phyloP scores from a whole-genome alignment of 2,329 filamentous ascomycete genomes.

The Leptographium wingfieldii region DNA sequence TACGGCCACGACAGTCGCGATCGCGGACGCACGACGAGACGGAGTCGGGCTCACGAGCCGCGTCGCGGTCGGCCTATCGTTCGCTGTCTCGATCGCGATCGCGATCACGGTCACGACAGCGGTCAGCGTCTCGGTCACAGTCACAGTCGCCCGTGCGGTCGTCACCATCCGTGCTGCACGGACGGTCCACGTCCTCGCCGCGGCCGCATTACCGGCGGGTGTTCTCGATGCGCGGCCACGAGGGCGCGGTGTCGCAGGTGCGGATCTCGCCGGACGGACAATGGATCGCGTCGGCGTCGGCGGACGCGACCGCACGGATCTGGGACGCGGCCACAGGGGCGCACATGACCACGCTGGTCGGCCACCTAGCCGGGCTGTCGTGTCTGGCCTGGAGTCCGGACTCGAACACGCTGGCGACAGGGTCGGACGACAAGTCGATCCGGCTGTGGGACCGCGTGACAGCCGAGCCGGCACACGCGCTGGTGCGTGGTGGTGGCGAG shows the following conservation, averaged over 20 bases:
- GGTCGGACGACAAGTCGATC: conserved; percentile 93
- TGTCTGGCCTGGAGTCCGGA: conserved; percentile 93
- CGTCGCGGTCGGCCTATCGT: not conserved
- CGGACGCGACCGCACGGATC: conserved; percentile 81
- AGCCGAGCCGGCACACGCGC: conserved; percentile 25
- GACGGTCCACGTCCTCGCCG: conserved; percentile 20
- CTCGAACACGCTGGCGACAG: conserved; percentile 73
- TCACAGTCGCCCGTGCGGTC: not conserved
- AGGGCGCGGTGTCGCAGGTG: conserved; percentile 67
- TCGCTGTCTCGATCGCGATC: not conserved
- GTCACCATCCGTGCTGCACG: conserved; percentile 14
- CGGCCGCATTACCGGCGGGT: conserved; percentile 55
- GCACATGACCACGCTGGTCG: conserved; percentile 79
- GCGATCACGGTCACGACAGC: conserved; percentile 11
- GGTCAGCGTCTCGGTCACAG: conserved; percentile 12
- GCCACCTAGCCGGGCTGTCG: conserved; percentile 84
- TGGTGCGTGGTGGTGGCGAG: conserved; percentile 11
- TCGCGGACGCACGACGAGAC: not conserved
- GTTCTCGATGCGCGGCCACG: conserved; percentile 65
- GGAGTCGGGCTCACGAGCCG: not conserved
- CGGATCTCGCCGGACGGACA: conserved; percentile 83
- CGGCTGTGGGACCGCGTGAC: conserved; percentile 74
- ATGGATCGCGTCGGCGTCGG: conserved; percentile 82
- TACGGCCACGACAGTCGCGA: not conserved
- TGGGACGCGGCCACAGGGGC: conserved; percentile 72